These are phyloP conservation scores for Lathyrus tuberosus DNA, from an alignment of 306 rosid genomes.

Conservation along the genomic window DNA sequence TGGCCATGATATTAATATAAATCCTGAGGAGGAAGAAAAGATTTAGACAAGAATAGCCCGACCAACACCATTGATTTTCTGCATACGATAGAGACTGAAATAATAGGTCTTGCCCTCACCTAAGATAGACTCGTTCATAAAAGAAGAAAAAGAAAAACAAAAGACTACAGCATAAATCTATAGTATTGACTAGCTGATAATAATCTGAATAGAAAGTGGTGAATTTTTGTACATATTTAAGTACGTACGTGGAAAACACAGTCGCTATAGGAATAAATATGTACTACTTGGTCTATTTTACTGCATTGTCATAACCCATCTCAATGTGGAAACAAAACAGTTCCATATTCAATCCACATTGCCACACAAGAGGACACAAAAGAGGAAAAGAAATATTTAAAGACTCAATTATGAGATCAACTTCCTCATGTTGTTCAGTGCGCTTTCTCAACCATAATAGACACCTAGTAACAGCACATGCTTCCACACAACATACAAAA, in stretches of 20 bases:
- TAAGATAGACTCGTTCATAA: too few relatives aligned
- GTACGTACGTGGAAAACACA: not conserved
- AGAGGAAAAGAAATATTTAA: constrained; percentile 1
- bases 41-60: too few relatives aligned
- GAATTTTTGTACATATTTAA: not conserved
- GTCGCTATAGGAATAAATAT: not conserved
- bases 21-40: too few relatives aligned
- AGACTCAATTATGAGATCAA: constrained; percentile 11
- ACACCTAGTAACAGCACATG: constrained; percentile 23
- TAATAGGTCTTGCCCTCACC: too few relatives aligned
- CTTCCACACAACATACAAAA: constrained; percentile 9
- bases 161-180: not conserved
- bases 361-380: not conserved
- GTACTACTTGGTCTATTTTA: not conserved
- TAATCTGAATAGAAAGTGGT: not conserved
- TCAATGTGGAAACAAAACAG: constrained; percentile 9
- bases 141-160: not conserved
- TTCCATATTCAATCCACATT: not conserved
- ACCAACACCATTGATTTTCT: too few relatives aligned
- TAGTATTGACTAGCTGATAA: not conserved
- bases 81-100: too few relatives aligned
- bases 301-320: constrained; percentile 16
- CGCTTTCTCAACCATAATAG: not conserved
- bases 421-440: constrained; percentile 16
- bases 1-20: too few relatives aligned